A percentile compares a stretch with the other conserved stretches of the same genome.
phyloP scores from a whole-genome alignment of 495 filamentous ascomycete species.

The Xylona heveae region DNA sequence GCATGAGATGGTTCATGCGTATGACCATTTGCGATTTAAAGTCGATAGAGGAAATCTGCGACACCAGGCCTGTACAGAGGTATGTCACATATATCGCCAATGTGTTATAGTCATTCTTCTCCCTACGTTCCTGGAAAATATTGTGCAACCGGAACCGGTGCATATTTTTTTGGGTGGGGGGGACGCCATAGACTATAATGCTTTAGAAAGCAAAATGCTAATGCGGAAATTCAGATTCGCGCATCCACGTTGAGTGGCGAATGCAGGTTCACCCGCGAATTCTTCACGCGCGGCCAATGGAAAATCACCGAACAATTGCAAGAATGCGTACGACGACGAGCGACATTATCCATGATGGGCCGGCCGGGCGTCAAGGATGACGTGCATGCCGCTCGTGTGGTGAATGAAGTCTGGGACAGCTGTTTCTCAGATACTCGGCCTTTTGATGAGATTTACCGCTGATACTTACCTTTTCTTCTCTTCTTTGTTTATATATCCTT shows the following conservation, averaged over 20 bases:
- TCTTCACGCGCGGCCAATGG: slow-evolving; percentile 65
- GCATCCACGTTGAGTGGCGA: slow-evolving; percentile 83
- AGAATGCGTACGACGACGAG: slow-evolving; percentile 67
- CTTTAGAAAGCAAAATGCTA: no score
- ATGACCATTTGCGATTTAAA: slow-evolving; percentile 80
- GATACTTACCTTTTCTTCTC: no score
- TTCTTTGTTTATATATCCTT: no score
- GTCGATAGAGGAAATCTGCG: slow-evolving; percentile 61
- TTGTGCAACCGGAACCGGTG: no score
- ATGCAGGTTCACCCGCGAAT: slow-evolving; percentile 76
- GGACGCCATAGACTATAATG: no score
- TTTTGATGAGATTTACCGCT: slow-evolving; percentile 93
- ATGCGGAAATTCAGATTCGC: slow-evolving; percentile 40
- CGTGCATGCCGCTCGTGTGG: slow-evolving; percentile 63
- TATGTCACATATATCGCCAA: slow-evolving; percentile 25
- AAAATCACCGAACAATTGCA: slow-evolving; percentile 82
- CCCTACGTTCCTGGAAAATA: no score
- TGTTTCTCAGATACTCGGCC: slow-evolving; percentile 87
- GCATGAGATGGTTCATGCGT: slow-evolving; percentile 96
- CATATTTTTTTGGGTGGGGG: no score
- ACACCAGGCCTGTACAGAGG: slow-evolving; percentile 92
- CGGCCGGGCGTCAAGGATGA: slow-evolving; percentile 70
- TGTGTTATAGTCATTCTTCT: no score
- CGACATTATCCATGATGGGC: slow-evolving; percentile 48
- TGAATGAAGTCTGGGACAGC: slow-evolving; percentile 95